Base-by-base conservation (phyloP, 2,329 filamentous ascomycete species). In the Monilinia aucupariae region DNA sequence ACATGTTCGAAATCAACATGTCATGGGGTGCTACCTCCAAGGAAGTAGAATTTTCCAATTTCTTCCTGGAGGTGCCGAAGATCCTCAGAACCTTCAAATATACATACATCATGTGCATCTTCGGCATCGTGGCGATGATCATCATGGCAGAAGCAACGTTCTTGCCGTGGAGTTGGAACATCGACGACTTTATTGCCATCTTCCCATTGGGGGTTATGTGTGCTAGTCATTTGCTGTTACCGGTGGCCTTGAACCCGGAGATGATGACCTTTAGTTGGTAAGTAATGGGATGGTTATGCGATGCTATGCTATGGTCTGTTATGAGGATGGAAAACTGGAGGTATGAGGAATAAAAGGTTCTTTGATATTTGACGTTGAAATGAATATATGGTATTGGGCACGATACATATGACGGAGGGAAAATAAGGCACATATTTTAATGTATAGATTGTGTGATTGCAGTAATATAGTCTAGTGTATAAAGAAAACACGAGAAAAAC, bases 1-100 rank as follows among this genome's bases (percentile, higher is more conserved):
- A 94, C 78, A 89, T 93, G 82, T 89, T 93, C 73, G 85, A 89
- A 76, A 85, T 92, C 72, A 82, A 93, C 76, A 92, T 93, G 86
- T 83, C 83, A 3, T 94, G 90, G 90, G 89, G 89, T 50, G 85
- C 90, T 2, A 94, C 91, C 0, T 83, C 85, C 53, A 94, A 94
- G 76, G 91, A 94, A 77, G 83, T 84, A 48, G 87, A 91, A 71
- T 54, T 62, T 30, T 61, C 61, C 30, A 61, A 61, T 7, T 67
- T 68, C 64, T 64, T 61, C 51, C 17, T 59, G 3, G 61, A 56
- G 25, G 45, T 65, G 13, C 47, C 48, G 15, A 59, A 62, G 48
- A 39, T 65, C 7, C 34, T 59, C 13, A 60, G 51, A 25, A 49
- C 45, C 7, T 64, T 64, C 60, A 64, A 63, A 34, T 64, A 58